These are phyloP conservation scores for Delphinella strobiligena DNA, from an alignment of 2,329 filamentous ascomycete genomes.

Conservation along the genomic window DNA sequence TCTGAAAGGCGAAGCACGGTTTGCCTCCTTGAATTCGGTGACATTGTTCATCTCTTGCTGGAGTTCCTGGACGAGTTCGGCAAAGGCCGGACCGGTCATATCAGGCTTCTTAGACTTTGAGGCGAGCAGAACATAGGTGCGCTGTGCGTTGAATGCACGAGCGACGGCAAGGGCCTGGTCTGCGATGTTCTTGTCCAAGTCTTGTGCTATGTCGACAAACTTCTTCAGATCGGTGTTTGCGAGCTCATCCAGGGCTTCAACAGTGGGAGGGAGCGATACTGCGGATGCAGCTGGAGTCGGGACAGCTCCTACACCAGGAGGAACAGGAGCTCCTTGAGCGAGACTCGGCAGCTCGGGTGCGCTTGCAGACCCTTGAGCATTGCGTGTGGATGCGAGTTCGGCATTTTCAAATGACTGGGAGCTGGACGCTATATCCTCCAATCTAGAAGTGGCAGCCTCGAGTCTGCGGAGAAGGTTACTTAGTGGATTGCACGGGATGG, in stretches of 20 bases:
- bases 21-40: conserved; percentile 68
- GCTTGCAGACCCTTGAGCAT: conserved; percentile 20
- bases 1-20: conserved; percentile 62
- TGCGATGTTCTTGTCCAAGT: conserved; percentile 49
- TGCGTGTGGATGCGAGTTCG: conserved; percentile 12
- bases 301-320: conserved; percentile 20
- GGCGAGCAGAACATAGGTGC: conserved; percentile 75
- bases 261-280: conserved; percentile 54
- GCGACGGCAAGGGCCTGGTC: conserved; percentile 42
- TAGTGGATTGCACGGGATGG: conserved; percentile 30
- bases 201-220: conserved; percentile 66
- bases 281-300: conserved; percentile 23
- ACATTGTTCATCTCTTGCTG: conserved; percentile 72
- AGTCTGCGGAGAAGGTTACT: conserved; percentile 53
- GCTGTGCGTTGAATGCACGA: conserved; percentile 68
- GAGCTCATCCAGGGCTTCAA: conserved; percentile 79
- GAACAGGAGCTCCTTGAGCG: conserved; percentile 16
- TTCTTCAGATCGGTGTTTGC: conserved; percentile 61
- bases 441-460: conserved; percentile 87
- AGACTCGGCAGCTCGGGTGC: conserved; percentile 15
- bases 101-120: conserved; percentile 91
- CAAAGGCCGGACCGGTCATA: conserved; percentile 53
- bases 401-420: conserved; percentile 41
- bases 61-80: conserved; percentile 74
- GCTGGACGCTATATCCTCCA: conserved; percentile 92